Evolutionary conservation across 768 basidiomycete genomes (phyloP).

Genomic region (Mycena venus): DNA sequence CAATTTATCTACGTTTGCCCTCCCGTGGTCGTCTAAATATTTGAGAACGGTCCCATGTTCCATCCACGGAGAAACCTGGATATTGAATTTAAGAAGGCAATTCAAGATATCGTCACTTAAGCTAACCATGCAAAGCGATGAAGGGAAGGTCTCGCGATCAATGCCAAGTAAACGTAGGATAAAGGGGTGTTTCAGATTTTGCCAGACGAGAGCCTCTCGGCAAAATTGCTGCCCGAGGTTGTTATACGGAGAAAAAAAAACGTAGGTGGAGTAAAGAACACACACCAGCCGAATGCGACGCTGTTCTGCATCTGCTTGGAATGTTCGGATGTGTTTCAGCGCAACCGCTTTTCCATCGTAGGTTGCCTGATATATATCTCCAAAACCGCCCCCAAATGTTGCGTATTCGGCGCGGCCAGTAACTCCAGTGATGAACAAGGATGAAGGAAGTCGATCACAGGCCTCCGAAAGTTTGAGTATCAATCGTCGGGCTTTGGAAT

Average conservation of each 20-base stretch:
- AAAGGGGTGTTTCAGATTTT: conserved; percentile 41
- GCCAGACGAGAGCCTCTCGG: conserved; percentile 44
- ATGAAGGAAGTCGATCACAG: conserved; percentile 2
- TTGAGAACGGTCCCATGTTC: conserved; percentile 39
- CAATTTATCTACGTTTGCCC: conserved; percentile 35
- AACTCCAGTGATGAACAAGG: conserved; percentile 12
- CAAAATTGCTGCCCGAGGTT: background rate
- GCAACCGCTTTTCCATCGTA: background rate
- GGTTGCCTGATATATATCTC: background rate
- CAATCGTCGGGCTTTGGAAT: background rate
- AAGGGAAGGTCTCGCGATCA: conserved; percentile 40
- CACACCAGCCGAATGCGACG: background rate
- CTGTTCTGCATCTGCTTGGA: background rate
- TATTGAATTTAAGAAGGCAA: background rate
- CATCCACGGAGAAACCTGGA: conserved; percentile 44
- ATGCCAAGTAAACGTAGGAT: conserved; percentile 46
- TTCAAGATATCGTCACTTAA: too few species aligned
- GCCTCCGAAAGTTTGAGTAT: conserved; percentile 2
- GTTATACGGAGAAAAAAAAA: background rate
- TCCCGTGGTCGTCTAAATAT: conserved; percentile 36
- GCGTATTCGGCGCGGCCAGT: background rate
- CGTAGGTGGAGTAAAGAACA: background rate
- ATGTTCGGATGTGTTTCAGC: background rate
- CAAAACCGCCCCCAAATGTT: background rate
- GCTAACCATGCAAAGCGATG: conserved; percentile 38